Evolutionary conservation across 192 early-diverging fungal species (phyloP), one percentile per base, ranked within the genome.

Genomic region (Rhizophagus prolifer): DNA sequence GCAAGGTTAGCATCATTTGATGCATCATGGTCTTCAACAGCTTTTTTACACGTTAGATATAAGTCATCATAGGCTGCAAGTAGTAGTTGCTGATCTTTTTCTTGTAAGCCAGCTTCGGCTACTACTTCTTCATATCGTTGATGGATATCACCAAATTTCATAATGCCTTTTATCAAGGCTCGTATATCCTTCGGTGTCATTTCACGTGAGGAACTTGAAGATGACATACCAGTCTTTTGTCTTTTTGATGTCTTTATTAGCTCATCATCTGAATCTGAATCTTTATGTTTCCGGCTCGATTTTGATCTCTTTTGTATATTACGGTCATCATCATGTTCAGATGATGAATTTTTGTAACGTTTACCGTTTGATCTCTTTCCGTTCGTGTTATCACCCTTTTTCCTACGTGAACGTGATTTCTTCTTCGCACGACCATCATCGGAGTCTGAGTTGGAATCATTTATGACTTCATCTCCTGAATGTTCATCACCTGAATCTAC

Each of bases 91-190:
- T 82, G 79, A 28, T 85, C 88, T 73, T 93, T 93, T 71, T 82
- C 84, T 47, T 86, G 90, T 5, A 98, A 85, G 75, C 95, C 93
- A 4, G 91, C 90, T 36, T 96, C 95, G 9, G 83, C 81, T 1
- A 97, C 91, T 12, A 98, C 92, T 63, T 94, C 90, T 31, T 92
- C 91, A 78, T 90, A 95, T 21, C 95, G 91, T 59, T 84, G 70
- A n/a, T 92, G 90, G 26, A 93, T 81, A 76, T 91, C 89, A 31
- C 97, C 98, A 81, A 91, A 99, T 72, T 92, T 92, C 61, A 93
- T 86, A 44, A 99, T 80, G 4, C 90, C 91, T 28, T 91, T 90
- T 60, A 90, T 85, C 41, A 99, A 82, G 25, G 94, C 92, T 4
- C 95, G 84, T n/a, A 94, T 79, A 61, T 97, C 95, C 82, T 95